A percentile compares a stretch with the other conserved stretches of the same genome.
Conservation (phyloP, 2,329 filamentous ascomycete species). For the Sporothrix mexicana region DNA sequence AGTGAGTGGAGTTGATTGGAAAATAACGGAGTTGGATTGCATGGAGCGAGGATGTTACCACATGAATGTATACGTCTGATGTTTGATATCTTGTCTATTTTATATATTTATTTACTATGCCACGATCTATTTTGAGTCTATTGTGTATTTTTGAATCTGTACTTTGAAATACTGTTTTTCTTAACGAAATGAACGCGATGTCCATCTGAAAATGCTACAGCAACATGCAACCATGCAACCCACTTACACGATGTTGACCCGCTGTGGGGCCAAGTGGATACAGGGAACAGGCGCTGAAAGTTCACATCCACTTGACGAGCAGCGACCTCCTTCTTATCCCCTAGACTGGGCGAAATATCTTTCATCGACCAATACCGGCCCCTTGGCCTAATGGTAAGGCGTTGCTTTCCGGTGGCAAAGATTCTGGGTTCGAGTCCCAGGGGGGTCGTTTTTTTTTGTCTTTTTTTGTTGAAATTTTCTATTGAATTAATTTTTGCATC, state of each 20-base stretch:
- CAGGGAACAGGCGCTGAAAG: not conserved
- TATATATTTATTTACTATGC: not conserved
- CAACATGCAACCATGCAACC: too few relatives aligned
- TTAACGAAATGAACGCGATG: too few relatives aligned
- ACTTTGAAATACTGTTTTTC: too few relatives aligned
- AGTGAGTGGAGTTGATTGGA: not conserved
- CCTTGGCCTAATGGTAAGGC: slow-evolving; percentile 40
- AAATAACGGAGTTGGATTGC: not conserved
- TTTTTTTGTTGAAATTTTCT: not conserved
- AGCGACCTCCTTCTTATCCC: not conserved
- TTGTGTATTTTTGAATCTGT: too few relatives aligned
- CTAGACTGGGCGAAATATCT: not conserved
- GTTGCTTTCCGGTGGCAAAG: slow-evolving; percentile 40
- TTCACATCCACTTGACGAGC: not conserved
- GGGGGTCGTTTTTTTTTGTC: slow-evolving; percentile 42
- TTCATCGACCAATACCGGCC: slow-evolving; percentile 31
- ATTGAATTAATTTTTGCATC: not conserved
- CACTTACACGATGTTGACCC: too few relatives aligned
- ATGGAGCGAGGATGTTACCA: not conserved
- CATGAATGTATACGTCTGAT: too few relatives aligned
- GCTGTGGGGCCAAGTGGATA: not conserved
- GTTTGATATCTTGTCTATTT: not conserved
- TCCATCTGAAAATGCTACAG: too few relatives aligned
- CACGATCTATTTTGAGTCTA: not conserved
- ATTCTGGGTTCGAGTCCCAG: slow-evolving; percentile 40